Evolutionary conservation across 495 filamentous ascomycete genomes (phyloP).

Genomic region (Viridothelium virens): DNA sequence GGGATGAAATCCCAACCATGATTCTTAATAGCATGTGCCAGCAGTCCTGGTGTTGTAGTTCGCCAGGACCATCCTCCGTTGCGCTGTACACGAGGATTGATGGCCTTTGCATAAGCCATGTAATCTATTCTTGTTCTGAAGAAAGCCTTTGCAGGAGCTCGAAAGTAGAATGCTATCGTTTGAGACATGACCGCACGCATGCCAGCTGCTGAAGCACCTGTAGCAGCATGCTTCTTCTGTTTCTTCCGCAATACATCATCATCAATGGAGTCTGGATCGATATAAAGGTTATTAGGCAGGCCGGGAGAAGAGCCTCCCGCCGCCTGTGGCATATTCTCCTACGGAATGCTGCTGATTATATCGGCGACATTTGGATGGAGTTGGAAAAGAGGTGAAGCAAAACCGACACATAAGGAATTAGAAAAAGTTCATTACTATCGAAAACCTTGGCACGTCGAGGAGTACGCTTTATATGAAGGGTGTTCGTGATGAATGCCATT

Average conservation of each 20-base stretch:
- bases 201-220: conserved; percentile 65
- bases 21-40: conserved; percentile 67
- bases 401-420: background rate
- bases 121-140: conserved; percentile 85
- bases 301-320: background rate
- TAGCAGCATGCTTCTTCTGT: conserved; percentile 59
- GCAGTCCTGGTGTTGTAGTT: conserved; percentile 67
- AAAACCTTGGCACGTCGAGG: no score
- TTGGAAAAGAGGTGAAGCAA: background rate
- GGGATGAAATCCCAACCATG: conserved; percentile 84
- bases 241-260: conserved; percentile 18
- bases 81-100: conserved; percentile 52
- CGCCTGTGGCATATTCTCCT: background rate
- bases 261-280: conserved; percentile 1
- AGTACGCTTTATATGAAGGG: no score
- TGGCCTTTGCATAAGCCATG: conserved; percentile 59
- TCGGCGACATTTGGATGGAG: background rate
- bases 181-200: conserved; percentile 73
- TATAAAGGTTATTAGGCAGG: background rate
- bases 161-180: conserved; percentile 77
- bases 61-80: conserved; percentile 58
- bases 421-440: background rate
- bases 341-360: background rate
- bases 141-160: conserved; percentile 82
- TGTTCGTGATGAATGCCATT: no score